phyloP scores from a whole-genome alignment of 2,329 filamentous ascomycete genomes.

The Diaporthe australafricana region DNA sequence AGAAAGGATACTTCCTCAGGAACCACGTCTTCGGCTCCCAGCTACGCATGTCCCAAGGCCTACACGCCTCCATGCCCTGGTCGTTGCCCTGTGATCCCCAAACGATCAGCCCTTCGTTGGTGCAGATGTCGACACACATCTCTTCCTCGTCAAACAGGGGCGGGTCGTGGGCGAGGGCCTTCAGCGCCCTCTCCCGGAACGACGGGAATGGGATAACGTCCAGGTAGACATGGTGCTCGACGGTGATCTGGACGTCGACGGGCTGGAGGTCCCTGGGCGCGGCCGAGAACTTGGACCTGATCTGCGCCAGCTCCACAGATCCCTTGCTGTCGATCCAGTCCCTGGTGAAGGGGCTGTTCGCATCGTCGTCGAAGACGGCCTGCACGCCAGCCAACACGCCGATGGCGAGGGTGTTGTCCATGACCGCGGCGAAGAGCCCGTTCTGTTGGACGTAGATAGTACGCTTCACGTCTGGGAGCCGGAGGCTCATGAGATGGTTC shows the following conservation, averaged over 20 bases:
- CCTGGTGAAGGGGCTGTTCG: slow-evolving; percentile 48
- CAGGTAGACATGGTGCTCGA: slow-evolving; percentile 51
- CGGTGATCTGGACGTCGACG: slow-evolving; percentile 46
- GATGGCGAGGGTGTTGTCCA: slow-evolving; percentile 52
- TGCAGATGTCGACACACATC: slow-evolving; percentile 49
- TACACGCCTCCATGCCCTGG: slow-evolving; percentile 48
- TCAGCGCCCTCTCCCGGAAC: slow-evolving; percentile 47
- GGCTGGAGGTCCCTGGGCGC: slow-evolving; percentile 47
- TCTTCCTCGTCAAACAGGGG: slow-evolving; percentile 49
- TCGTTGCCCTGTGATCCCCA: slow-evolving; percentile 49
- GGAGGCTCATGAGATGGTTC: neutral
- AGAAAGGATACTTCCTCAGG: slow-evolving; percentile 52
- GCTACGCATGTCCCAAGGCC: slow-evolving; percentile 57
- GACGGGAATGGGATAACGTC: slow-evolving; percentile 49
- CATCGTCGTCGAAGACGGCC: slow-evolving; percentile 43
- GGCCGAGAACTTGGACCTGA: slow-evolving; percentile 42
- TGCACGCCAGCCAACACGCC: slow-evolving; percentile 44
- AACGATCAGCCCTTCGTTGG: slow-evolving; percentile 50
- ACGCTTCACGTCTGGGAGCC: slow-evolving; percentile 14
- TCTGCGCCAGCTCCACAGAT: slow-evolving; percentile 41
- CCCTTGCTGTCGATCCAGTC: slow-evolving; percentile 41
- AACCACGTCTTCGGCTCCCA: slow-evolving; percentile 59
- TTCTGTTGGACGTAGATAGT: slow-evolving; percentile 38
- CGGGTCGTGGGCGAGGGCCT: slow-evolving; percentile 41
- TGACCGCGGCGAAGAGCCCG: slow-evolving; percentile 48